Conservation (phyloP, 2,329 filamentous ascomycete genomes). For the Knoxdaviesia capensis region DNA sequence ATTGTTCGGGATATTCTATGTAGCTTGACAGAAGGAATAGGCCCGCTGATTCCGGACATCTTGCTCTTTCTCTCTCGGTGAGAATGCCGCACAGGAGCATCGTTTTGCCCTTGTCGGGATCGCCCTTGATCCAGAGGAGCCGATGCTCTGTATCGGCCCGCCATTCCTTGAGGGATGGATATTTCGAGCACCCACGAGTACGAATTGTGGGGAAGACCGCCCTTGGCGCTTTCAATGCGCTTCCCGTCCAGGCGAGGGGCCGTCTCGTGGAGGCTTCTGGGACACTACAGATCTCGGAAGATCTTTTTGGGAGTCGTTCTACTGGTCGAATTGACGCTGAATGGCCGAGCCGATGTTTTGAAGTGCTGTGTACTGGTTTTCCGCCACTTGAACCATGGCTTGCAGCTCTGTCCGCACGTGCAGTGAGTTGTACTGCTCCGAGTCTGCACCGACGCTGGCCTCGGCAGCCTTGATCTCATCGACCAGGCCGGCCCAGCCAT, state of each 20-base stretch:
- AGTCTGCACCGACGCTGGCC: too few species aligned
- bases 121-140: constrained; percentile 18
- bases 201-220: constrained; percentile 9
- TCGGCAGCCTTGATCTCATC: too few species aligned
- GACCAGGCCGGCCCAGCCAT: too few species aligned
- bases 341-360: too few species aligned
- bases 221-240: constrained; percentile 10
- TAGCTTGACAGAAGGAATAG: constrained; percentile 23
- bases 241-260: constrained; percentile 14
- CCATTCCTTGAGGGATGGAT: constrained; percentile 10
- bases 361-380: too few species aligned
- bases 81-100: constrained; percentile 20
- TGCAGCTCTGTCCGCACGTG: too few species aligned
- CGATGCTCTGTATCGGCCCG: constrained; percentile 3
- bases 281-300: too few species aligned
- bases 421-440: too few species aligned
- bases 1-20: constrained; percentile 15
- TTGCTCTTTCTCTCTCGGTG: constrained; percentile 2
- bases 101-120: constrained; percentile 22
- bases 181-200: constrained; percentile 13
- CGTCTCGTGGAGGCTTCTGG: constrained; percentile 4
- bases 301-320: too few species aligned
- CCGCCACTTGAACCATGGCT: too few species aligned
- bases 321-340: too few species aligned
- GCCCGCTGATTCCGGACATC: not conserved